Evolutionary conservation across 164 flowering plant genomes (phyloP).

Genomic region (Litsea cubeba): DNA sequence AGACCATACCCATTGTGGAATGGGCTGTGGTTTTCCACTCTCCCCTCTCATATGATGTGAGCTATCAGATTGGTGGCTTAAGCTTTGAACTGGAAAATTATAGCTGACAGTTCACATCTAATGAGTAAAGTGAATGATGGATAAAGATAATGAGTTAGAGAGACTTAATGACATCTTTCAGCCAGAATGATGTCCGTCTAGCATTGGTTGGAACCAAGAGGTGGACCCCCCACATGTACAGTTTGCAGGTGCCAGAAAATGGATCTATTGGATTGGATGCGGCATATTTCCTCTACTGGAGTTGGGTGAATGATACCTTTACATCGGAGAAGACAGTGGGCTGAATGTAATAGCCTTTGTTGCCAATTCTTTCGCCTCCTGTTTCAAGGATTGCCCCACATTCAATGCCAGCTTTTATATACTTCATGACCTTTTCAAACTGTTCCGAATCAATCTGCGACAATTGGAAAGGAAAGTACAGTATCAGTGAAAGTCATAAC

Average conservation of each 20-base stretch:
- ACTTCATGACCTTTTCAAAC: slow-evolving; percentile 65
- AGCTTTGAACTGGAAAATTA: neutral
- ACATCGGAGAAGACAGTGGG: slow-evolving; percentile 98
- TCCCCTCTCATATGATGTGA: neutral
- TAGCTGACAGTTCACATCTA: neutral
- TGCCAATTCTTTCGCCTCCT: slow-evolving; percentile 74
- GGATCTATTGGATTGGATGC: neutral
- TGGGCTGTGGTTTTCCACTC: neutral
- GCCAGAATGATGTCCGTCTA: neutral
- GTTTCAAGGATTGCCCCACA: slow-evolving; percentile 76
- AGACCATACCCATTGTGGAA: neutral
- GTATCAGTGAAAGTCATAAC: neutral
- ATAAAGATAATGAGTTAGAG: neutral
- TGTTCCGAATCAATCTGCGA: slow-evolving; percentile 77
- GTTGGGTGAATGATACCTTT: slow-evolving; percentile 29
- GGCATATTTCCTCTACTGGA: neutral
- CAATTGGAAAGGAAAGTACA: neutral
- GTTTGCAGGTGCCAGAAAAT: neutral
- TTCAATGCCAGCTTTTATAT: slow-evolving; percentile 64
- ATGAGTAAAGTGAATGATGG: neutral
- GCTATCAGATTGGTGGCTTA: neutral
- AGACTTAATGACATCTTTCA: neutral
- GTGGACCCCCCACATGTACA: neutral
- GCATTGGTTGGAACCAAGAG: neutral
- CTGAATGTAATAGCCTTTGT: slow-evolving; percentile 72